Base-by-base conservation (phyloP, 2,329 filamentous ascomycete genomes). In the Orbilia brochopaga region DNA sequence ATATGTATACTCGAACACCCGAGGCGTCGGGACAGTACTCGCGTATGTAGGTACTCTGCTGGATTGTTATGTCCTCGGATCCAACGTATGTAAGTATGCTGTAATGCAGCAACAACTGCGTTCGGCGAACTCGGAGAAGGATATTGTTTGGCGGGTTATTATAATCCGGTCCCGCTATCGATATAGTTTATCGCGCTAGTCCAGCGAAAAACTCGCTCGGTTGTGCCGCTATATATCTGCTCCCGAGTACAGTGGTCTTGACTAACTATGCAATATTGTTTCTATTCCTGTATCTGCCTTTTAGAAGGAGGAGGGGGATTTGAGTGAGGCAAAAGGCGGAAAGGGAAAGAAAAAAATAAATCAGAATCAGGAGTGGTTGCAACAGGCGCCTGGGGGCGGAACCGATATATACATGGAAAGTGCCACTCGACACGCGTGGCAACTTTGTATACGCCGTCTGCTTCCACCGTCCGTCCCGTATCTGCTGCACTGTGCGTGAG, bases 401-500 rank as follows among this genome's bases (percentile, higher is more conserved):
- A n/a, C n/a, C 27, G 3, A 32, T 32, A 32, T 32, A 32, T 32
- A 32, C 27, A 32, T 32, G 27, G 27, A 32, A 32, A 32, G 8
- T 32, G 4, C 27, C 27, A 32, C 27, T 32, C 27, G 27, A 32
- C 27, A 32, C 27, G 27, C 27, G 27, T 32, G 27, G 27, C 27
- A 32, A 32, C 27, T 32, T 23, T 48, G 17, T 19, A 48, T 21
- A 23, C 7, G 8, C n/a, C 44, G 8, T 5, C 15, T 23, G 8
- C 15, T 10, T 48, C 44, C 11, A 15, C 11, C n/a, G 40, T 10
- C 4, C 17, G 19, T 48, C 15, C 17, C 19, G 19, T 48, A 23
- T 48, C n/a, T 48, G 44, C 17, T 48, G 44, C 19, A 48, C 19
- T 48, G 44, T 48, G 44, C 17, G 44, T 48, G 44, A 48, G 44